Conservation (phyloP, 2,329 filamentous ascomycete species). For the Malbranchea zuffiana region DNA sequence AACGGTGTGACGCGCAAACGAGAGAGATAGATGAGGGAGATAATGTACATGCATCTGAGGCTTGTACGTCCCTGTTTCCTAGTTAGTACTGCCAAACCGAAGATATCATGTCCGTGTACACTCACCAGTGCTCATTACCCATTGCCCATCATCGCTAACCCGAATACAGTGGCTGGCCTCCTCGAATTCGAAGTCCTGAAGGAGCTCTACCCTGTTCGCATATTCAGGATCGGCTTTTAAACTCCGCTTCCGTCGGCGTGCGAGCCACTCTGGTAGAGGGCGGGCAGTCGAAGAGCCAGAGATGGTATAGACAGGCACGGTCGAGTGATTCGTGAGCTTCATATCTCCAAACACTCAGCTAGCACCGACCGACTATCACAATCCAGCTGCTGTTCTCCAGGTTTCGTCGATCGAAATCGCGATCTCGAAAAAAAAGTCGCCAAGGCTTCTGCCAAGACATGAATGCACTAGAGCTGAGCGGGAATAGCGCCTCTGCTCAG, state of each 20-base stretch:
- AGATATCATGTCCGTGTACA: slow-evolving; percentile 7
- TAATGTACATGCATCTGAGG: slow-evolving; percentile 94
- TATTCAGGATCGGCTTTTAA: slow-evolving; percentile 89
- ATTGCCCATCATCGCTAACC: slow-evolving; percentile 89
- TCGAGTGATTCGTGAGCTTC: slow-evolving; percentile 54
- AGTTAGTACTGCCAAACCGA: background rate
- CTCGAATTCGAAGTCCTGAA: slow-evolving; percentile 97
- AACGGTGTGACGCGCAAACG: slow-evolving; percentile 82
- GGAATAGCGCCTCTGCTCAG: no score
- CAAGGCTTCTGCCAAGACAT: no score
- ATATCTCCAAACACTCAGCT: slow-evolving; percentile 22
- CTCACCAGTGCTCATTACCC: slow-evolving; percentile 86
- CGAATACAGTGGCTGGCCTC: slow-evolving; percentile 85
- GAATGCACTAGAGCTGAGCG: no score
- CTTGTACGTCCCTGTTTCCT: slow-evolving; percentile 48
- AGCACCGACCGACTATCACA: no score
- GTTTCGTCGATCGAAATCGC: no score
- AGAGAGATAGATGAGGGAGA: slow-evolving; percentile 84
- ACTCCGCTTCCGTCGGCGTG: slow-evolving; percentile 76
- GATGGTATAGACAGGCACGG: slow-evolving; percentile 87
- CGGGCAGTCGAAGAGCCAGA: slow-evolving; percentile 80
- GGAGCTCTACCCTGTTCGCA: slow-evolving; percentile 81
- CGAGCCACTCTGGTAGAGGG: slow-evolving; percentile 89
- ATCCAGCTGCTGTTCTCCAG: no score
- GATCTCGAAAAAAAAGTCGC: no score